Evolutionary conservation across 1,284 basidiomycete genomes (phyloP).

Genomic region (Ganoderma boninense): DNA sequence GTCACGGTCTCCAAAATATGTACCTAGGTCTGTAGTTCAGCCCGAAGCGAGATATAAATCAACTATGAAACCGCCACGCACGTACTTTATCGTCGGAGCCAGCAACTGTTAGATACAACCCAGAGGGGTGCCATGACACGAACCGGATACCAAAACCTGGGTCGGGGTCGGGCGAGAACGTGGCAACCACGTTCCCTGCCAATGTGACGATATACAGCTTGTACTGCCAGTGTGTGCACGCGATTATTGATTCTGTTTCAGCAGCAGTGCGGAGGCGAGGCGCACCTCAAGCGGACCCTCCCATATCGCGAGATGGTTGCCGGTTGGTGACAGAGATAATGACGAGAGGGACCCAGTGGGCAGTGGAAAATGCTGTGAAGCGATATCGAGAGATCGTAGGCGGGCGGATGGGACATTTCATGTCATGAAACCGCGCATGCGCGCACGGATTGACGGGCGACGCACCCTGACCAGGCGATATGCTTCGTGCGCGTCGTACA

Average conservation of each 20-base stretch:
- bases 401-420: neutral
- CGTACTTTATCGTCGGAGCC: conserved; percentile 88
- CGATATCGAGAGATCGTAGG: neutral
- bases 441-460: conserved; percentile 23
- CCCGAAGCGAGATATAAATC: neutral
- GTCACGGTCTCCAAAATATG: conserved; percentile 81
- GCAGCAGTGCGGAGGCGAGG: conserved; percentile 13
- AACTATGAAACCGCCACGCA: neutral
- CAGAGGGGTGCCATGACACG: conserved; percentile 85
- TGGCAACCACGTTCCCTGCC: conserved; percentile 72
- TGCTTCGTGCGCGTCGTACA: conserved; percentile 78
- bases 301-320: conserved; percentile 84
- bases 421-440: conserved; percentile 12
- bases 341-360: conserved; percentile 80
- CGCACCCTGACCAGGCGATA: conserved; percentile 82
- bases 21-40: conserved; percentile 54
- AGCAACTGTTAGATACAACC: conserved; percentile 78
- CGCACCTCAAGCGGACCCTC: conserved; percentile 82
- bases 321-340: conserved; percentile 83
- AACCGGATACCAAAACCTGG: conserved; percentile 82
- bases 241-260: conserved; percentile 9
- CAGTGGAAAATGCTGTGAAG: conserved; percentile 78
- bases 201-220: conserved; percentile 82
- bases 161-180: conserved; percentile 76
- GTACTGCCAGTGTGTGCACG: conserved; percentile 61